Evolutionary conservation across 306 rosid genomes (phyloP), one percentile per base, ranked within the genome.

Genomic region (Cucumis hystrix): DNA sequence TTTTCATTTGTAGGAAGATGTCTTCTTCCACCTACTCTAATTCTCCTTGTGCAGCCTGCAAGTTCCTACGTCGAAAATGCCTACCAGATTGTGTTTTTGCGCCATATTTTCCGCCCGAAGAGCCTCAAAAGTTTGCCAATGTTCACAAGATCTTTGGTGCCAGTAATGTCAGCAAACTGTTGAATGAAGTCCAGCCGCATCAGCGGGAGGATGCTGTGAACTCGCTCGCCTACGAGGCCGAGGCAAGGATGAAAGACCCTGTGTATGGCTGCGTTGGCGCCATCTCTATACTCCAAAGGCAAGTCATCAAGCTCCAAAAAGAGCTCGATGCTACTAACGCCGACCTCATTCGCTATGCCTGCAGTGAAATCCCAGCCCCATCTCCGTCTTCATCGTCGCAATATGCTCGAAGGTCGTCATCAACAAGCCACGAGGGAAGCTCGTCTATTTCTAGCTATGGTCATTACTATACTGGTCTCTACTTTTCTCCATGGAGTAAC

Each of bases 111-210:
- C 96, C 98, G 10, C 90, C 97, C 10, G 96, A 91, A 67, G 97
- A 91, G 87, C 96, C 97, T 1, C 92, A 88, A 13, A 93, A 93
- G 70, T 93, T 93, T 60, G 90, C 89, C 1, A 91, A 88, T 25
- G 98, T 93, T 17, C 98, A 93, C 88, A 93, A 91, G 77, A 91
- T 91, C 40, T 93, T 93, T 74, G 98, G 98, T 3, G 98, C 98
- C 9, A 93, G 97, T 86, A 93, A 93, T 21, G 98, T 93, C 3
- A 86, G 93, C 59, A 93, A 93, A 79, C 86, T 93, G 11, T 89
- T 93, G 7, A 87, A 93, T 3, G 98, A 93, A 70, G 94, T 93
- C 8, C 86, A 23, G 14, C 97, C 98, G 1, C 88, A 90, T 65
- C 98, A 90, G 62, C 84, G 98, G 37, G 97, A 93, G 47, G 98